phyloP scores from a whole-genome alignment of 257 asterid genomes.

The Asclepias syriaca region DNA sequence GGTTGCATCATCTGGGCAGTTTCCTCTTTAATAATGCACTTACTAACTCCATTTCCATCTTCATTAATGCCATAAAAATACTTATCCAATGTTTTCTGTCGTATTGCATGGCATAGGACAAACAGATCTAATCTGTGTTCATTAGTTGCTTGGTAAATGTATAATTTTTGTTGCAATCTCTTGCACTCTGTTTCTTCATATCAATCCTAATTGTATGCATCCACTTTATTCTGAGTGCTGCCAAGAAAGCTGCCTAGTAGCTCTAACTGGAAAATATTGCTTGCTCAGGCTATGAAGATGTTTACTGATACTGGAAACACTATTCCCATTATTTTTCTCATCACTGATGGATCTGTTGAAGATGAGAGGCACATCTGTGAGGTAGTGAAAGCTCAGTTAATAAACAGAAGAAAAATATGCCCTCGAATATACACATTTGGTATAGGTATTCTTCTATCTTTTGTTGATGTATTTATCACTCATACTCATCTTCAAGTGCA shows the following conservation, averaged over 20 bases:
- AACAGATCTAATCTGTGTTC: not conserved
- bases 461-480: not conserved
- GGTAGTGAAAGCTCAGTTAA: slow-evolving; percentile 42
- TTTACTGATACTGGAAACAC: slow-evolving; percentile 46
- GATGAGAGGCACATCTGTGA: slow-evolving; percentile 81
- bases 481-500: not conserved
- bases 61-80: not conserved
- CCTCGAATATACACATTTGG: slow-evolving; percentile 88
- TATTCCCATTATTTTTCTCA: slow-evolving; percentile 62
- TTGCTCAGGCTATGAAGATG: slow-evolving; percentile 71
- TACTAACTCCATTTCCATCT: not conserved
- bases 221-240: not conserved
- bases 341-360: slow-evolving; percentile 92
- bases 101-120: not conserved
- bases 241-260: slow-evolving; percentile 4
- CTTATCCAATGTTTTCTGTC: not conserved
- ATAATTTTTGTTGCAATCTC: not conserved
- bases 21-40: not conserved
- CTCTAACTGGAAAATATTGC: not conserved
- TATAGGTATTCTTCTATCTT: slow-evolving; percentile 48
- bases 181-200: slow-evolving; percentile 2
- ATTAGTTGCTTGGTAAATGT: not conserved
- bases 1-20: not conserved
- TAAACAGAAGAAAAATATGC: slow-evolving; percentile 33
- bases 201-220: not conserved